These are phyloP conservation scores for Fusarium brevicatenulatum DNA, from an alignment of 2,329 filamentous ascomycete species.

Conservation along the genomic window DNA sequence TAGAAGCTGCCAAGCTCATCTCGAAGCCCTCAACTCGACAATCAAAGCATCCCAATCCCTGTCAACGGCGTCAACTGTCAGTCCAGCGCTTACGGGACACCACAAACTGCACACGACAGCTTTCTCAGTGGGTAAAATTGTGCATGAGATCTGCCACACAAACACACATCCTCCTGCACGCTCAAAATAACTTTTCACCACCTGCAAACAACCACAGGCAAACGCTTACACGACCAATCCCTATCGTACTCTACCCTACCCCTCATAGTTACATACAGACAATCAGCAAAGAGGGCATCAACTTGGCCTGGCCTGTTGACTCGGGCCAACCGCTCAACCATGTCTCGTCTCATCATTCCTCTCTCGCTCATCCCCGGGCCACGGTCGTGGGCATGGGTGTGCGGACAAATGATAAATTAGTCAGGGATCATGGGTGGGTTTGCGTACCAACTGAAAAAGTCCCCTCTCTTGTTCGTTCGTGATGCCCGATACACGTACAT, in stretches of 20 bases:
- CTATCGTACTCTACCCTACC: conserved; percentile 24
- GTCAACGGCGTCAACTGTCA: conserved; percentile 4
- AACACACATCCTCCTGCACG: not conserved
- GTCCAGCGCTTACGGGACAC: conserved; percentile 4
- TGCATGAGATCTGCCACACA: conserved; percentile 23
- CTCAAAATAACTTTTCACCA: not conserved
- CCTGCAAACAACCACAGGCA: conserved; percentile 3
- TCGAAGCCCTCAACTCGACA: conserved; percentile 9
- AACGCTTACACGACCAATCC: conserved; percentile 30
- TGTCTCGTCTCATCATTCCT: conserved; percentile 26
- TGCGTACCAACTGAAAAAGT: not conserved
- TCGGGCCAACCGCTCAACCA: conserved; percentile 18
- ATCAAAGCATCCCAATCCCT: not conserved
- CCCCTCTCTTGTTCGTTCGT: not conserved
- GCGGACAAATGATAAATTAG: conserved; percentile 35
- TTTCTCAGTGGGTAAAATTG: conserved; percentile 10
- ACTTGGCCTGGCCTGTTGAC: conserved; percentile 3
- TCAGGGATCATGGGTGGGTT: conserved; percentile 31
- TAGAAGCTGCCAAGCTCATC: conserved; percentile 13
- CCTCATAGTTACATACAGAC: conserved; percentile 6
- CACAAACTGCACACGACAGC: conserved; percentile 12
- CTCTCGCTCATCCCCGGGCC: conserved; percentile 30
- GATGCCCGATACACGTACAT: not conserved
- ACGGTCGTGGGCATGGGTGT: conserved; percentile 18
- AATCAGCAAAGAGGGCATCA: conserved; percentile 1